Evolutionary conservation across 345 rosid species (phyloP).

Genomic region (Cardamine occulta): DNA sequence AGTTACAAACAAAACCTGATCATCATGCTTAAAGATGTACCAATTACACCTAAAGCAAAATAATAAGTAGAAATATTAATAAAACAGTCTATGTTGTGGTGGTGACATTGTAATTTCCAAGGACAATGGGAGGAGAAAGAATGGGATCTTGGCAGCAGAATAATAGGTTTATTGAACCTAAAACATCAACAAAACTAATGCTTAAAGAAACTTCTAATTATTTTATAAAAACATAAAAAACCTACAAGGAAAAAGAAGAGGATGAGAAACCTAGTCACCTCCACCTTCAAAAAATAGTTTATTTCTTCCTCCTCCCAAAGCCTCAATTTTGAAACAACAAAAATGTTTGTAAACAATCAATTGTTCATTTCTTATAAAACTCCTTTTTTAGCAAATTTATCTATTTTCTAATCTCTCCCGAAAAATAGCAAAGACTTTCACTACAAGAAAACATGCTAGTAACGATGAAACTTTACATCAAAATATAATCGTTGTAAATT

Average conservation of each 20-base stretch:
- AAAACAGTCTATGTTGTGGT: neutral
- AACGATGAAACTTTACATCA: too few relatives aligned
- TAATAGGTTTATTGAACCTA: neutral
- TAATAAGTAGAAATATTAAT: too few relatives aligned
- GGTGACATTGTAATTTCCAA: neutral
- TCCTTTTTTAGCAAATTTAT: neutral
- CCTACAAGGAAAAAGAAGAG: constrained; percentile 13
- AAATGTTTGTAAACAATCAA: constrained; percentile 25
- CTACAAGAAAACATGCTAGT: too few relatives aligned
- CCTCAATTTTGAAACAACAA: constrained; percentile 22
- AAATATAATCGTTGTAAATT: too few relatives aligned
- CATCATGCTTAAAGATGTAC: neutral
- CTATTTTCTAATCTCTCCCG: constrained; percentile 1
- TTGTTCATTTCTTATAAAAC: constrained; percentile 17
- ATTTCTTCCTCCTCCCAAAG: constrained; percentile 29
- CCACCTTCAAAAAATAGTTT: constrained; percentile 19
- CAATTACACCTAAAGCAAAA: neutral
- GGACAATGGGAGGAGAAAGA: neutral
- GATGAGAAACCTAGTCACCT: constrained; percentile 15
- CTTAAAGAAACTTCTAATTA: neutral
- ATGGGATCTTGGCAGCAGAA: neutral
- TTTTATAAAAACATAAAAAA: neutral
- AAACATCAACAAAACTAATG: neutral
- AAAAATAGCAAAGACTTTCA: constrained; percentile 36
- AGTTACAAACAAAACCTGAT: neutral